These are phyloP conservation scores for Cryptococcus sp. DNA, from an alignment of 1,284 basidiomycete genomes.

Conservation along the genomic window DNA sequence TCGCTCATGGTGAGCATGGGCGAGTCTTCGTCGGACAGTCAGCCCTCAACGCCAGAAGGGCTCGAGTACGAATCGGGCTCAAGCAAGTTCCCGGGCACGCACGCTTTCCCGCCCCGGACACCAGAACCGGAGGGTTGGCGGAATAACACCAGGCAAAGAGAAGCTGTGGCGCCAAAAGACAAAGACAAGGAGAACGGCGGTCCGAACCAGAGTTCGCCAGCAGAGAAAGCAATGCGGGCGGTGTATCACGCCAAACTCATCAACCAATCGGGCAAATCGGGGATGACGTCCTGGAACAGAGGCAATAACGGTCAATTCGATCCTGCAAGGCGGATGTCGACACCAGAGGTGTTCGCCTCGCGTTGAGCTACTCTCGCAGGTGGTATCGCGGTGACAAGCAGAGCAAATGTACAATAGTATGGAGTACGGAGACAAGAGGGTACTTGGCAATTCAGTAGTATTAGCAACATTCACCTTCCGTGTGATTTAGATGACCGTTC, in stretches of 20 bases:
- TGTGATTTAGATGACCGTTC: too few species aligned
- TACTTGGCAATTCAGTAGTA: too few species aligned
- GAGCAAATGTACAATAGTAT: too few species aligned
- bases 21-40: background rate
- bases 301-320: constrained; percentile 3
- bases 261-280: constrained; percentile 13
- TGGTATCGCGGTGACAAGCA: too few species aligned
- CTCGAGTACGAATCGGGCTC: background rate
- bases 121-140: too few species aligned
- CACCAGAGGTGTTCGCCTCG: too few species aligned
- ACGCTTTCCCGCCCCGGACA: background rate
- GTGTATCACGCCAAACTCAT: constrained; percentile 39
- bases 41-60: background rate
- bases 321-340: background rate
- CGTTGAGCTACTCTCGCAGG: too few species aligned
- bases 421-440: too few species aligned
- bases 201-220: constrained; percentile 13
- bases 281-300: constrained; percentile 16
- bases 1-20: constrained; percentile 27
- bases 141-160: background rate
- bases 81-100: background rate
- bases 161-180: background rate
- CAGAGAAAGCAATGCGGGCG: constrained; percentile 35
- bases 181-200: background rate
- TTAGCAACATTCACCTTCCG: too few species aligned